Conservation (phyloP, 1,139 yeast genomes). For the Sugiyamaella grinbergsii region DNA sequence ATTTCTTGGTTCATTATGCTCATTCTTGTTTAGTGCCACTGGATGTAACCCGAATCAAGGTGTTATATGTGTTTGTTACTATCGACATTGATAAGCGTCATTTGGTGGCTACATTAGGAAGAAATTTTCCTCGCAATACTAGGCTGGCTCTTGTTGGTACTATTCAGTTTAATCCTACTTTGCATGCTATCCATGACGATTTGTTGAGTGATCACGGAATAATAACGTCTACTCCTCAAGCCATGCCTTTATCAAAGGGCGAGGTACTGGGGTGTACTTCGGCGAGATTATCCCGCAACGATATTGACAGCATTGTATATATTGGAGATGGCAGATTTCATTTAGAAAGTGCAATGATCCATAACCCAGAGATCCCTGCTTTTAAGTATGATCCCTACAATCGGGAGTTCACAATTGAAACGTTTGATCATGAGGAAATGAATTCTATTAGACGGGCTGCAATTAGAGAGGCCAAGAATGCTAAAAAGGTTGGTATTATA, state of each 20-base stretch:
- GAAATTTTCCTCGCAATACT: constrained; percentile 67
- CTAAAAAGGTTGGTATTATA: constrained; percentile 76
- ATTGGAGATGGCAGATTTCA: constrained; percentile 98
- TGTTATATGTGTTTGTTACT: constrained; percentile 92
- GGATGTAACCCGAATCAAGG: constrained; percentile 86
- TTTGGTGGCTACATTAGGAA: constrained; percentile 69
- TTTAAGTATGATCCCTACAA: constrained; percentile 94
- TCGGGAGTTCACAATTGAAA: constrained; percentile 83
- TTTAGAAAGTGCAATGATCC: constrained; percentile 94
- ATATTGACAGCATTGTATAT: constrained; percentile 69
- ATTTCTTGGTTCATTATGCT: constrained; percentile 93
- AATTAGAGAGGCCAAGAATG: constrained; percentile 57
- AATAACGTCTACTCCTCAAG: constrained; percentile 77
- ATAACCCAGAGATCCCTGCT: constrained; percentile 90
- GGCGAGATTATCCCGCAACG: constrained; percentile 62
- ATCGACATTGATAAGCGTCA: constrained; percentile 85
- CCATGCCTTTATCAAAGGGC: constrained; percentile 89
- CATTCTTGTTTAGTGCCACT: constrained; percentile 97
- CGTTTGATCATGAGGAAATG: constrained; percentile 84
- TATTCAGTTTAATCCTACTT: constrained; percentile 93
- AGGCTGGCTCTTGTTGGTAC: constrained; percentile 85
- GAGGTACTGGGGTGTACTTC: constrained; percentile 97
- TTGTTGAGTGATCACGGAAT: constrained; percentile 41
- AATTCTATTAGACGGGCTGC: constrained; percentile 74
- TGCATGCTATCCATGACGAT: constrained; percentile 72